Percentiles rank a stretch among this genome's conserved stretches.
Evolutionary conservation across 2,329 filamentous ascomycete genomes (phyloP).

Genomic region (Lasiodiplodia hormozganensis): DNA sequence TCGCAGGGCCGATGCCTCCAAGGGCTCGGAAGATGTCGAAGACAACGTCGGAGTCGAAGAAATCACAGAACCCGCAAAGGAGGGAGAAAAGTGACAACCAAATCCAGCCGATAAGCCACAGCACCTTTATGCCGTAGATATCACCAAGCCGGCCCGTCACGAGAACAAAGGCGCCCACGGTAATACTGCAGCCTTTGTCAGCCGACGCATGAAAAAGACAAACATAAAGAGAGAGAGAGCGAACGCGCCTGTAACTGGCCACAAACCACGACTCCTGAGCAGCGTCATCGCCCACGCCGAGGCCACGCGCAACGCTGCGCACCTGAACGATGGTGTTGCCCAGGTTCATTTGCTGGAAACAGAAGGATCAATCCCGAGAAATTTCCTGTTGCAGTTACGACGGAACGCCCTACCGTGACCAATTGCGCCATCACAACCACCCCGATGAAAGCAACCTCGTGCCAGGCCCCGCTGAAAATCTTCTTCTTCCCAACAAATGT

Average conservation of each 20-base stretch:
- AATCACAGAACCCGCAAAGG: slow-evolving; percentile 23
- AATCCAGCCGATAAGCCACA: neutral
- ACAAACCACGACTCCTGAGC: slow-evolving; percentile 14
- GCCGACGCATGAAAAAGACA: neutral
- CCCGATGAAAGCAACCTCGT: slow-evolving; percentile 15
- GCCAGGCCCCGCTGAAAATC: neutral
- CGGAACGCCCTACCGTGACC: neutral
- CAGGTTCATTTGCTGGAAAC: slow-evolving; percentile 22
- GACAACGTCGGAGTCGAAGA: slow-evolving; percentile 16
- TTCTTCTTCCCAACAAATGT: neutral
- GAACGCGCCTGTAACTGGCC: slow-evolving; percentile 10
- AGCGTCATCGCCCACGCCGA: neutral
- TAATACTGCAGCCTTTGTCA: slow-evolving; percentile 1
- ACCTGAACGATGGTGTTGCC: slow-evolving; percentile 21
- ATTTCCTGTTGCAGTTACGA: neutral
- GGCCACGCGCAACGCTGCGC: slow-evolving; percentile 5
- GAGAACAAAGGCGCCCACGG: slow-evolving; percentile 5
- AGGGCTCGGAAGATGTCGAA: slow-evolving; percentile 33
- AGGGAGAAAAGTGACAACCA: slow-evolving; percentile 16
- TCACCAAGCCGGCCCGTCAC: neutral
- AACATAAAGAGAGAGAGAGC: neutral
- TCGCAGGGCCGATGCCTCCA: too few relatives aligned
- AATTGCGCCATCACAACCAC: slow-evolving; percentile 23
- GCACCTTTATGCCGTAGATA: too few relatives aligned
- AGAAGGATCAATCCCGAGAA: neutral